phyloP scores from a whole-genome alignment of 2,329 filamentous ascomycete genomes.

The Aureobasidium sp. region DNA sequence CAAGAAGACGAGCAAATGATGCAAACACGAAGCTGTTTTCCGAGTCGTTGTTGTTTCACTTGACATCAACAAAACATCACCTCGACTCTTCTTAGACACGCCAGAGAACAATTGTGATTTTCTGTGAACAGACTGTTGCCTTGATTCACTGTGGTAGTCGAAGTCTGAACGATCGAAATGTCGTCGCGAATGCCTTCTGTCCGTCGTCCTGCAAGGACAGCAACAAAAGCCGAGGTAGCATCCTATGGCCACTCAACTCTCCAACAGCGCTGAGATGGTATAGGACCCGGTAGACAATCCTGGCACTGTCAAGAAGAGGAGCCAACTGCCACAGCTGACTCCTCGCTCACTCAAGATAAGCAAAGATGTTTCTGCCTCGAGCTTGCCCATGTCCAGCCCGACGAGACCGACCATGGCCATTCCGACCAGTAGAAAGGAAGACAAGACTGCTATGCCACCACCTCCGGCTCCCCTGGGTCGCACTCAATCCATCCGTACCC shows the following conservation, averaged over 20 bases:
- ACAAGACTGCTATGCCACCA: constrained; percentile 10
- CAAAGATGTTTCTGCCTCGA: background rate
- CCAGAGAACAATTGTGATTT: background rate
- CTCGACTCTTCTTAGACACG: background rate
- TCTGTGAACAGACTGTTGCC: background rate
- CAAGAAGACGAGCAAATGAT: background rate
- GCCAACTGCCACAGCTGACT: constrained; percentile 13
- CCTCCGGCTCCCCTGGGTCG: background rate
- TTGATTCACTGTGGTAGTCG: background rate
- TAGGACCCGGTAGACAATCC: background rate
- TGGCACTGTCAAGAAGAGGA: background rate
- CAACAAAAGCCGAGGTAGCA: constrained; percentile 2
- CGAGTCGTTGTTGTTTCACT: background rate
- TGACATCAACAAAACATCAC: constrained; percentile 1
- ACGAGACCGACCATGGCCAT: background rate
- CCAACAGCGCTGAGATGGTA: constrained; percentile 13
- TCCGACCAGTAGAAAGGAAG: background rate
- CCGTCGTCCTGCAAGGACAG: background rate
- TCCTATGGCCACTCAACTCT: constrained; percentile 6
- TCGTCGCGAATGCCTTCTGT: constrained; percentile 3
- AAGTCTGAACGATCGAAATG: background rate
- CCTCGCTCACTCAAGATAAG: constrained; percentile 1
- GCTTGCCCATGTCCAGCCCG: background rate
- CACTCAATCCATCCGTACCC: background rate
- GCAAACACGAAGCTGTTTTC: background rate